Conservation (phyloP, 208 protist species). For the Leptomonas pyrrhocoris region DNA sequence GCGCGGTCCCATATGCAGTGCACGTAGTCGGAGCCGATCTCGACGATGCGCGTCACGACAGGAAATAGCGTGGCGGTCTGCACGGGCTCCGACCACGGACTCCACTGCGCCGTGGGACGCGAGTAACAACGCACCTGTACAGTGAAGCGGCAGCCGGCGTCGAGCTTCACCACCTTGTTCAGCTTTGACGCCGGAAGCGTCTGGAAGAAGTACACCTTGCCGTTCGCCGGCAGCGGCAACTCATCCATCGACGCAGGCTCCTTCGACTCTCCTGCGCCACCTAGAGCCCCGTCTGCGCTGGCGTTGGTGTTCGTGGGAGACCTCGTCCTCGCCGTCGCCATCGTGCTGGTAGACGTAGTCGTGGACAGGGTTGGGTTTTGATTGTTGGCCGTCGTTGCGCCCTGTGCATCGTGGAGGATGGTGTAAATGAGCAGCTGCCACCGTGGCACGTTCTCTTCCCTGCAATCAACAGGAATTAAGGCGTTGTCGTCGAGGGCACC, state of each 20-base stretch:
- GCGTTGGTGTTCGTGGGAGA: not conserved
- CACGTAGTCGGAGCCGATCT: constrained; percentile 88
- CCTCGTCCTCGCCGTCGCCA: not conserved
- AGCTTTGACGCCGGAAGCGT: constrained; percentile 50
- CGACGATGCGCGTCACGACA: constrained; percentile 55
- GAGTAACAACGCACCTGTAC: constrained; percentile 62
- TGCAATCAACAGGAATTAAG: constrained; percentile 14
- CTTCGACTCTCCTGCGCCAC: constrained; percentile 1
- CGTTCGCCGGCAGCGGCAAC: constrained; percentile 15
- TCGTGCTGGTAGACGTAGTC: not conserved
- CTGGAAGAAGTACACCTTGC: constrained; percentile 43
- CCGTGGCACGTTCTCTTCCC: constrained; percentile 39
- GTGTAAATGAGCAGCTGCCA: constrained; percentile 71
- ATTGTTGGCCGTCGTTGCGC: not conserved
- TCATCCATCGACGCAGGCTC: constrained; percentile 24
- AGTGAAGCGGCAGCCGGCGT: constrained; percentile 55
- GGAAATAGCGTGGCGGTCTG: constrained; percentile 59
- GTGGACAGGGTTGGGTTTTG: not conserved
- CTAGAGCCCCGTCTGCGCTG: not conserved
- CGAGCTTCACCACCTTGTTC: constrained; percentile 86
- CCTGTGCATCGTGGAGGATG: constrained; percentile 15
- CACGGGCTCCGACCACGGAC: constrained; percentile 67
- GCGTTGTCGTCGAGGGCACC: not conserved
- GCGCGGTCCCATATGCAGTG: constrained; percentile 78
- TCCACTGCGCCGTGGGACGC: constrained; percentile 46